Conservation (phyloP, 805 yeast species). For the Debaryomyces castellii region DNA sequence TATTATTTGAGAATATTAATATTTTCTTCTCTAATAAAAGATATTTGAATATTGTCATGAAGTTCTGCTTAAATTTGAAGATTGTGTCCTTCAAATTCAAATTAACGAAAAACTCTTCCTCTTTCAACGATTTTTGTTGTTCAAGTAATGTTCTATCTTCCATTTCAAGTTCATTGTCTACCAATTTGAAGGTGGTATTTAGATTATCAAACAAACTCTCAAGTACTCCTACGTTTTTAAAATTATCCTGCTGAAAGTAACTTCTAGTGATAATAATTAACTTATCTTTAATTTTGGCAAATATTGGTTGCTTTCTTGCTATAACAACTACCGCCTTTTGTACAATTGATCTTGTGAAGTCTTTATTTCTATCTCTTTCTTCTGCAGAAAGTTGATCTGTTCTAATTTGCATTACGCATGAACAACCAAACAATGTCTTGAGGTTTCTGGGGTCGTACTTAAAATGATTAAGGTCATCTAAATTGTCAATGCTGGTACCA, state of each 20-base stretch:
- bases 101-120: conserved; percentile 56
- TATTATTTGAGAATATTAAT: conserved; percentile 69
- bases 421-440: conserved; percentile 87
- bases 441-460: conserved; percentile 39
- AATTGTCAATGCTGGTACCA: conserved; percentile 45
- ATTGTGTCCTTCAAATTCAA: conserved; percentile 68
- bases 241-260: conserved; percentile 78
- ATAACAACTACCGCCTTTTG: conserved; percentile 90
- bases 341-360: conserved; percentile 80
- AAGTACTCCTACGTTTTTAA: conserved; percentile 67
- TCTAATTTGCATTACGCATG: conserved; percentile 84
- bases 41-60: conserved; percentile 71
- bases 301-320: conserved; percentile 76
- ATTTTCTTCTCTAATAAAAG: conserved; percentile 72
- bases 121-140: conserved; percentile 9
- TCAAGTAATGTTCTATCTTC: conserved; percentile 4
- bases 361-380: conserved; percentile 50
- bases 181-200: conserved; percentile 31
- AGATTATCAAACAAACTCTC: conserved; percentile 70
- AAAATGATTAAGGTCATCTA: conserved; percentile 31
- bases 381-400: conserved; percentile 53
- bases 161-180: conserved; percentile 19
- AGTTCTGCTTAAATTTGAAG: conserved; percentile 53
- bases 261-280: conserved; percentile 84
- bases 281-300: conserved; percentile 86